Percentiles rank a stretch among this genome's conserved stretches.
Evolutionary conservation across 2,329 filamentous ascomycete species (phyloP).

Genomic region (Aspergillus puulaauensis): DNA sequence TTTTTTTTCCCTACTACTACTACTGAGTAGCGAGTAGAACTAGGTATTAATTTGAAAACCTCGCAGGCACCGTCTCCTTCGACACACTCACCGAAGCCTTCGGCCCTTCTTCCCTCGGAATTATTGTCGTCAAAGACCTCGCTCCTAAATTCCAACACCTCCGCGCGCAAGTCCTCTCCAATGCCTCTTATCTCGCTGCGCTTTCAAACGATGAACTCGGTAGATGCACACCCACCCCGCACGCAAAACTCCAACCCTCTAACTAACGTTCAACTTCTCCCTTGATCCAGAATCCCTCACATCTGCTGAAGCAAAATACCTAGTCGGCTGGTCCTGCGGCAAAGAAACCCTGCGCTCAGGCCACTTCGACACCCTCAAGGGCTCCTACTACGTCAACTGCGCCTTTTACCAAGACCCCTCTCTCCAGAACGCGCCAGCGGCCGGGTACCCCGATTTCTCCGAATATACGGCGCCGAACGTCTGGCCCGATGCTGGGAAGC

Average conservation of each 20-base stretch:
- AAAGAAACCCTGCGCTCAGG: constrained; percentile 64
- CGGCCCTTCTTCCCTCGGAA: constrained; percentile 84
- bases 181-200: constrained; percentile 85
- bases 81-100: constrained; percentile 65
- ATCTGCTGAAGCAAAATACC: constrained; percentile 54
- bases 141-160: constrained; percentile 70
- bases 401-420: constrained; percentile 50
- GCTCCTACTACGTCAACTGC: constrained; percentile 65
- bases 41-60: background rate
- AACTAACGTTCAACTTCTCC: background rate
- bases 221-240: constrained; percentile 35
- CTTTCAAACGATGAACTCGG: constrained; percentile 70
- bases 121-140: constrained; percentile 88
- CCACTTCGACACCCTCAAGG: constrained; percentile 62
- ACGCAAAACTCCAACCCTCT: background rate
- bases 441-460: constrained; percentile 59
- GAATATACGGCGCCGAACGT: constrained; percentile 90
- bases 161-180: constrained; percentile 73
- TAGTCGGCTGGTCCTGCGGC: constrained; percentile 64
- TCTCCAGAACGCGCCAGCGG: constrained; percentile 38
- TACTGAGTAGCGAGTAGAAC: too few relatives aligned
- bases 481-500: constrained; percentile 69
- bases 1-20: background rate
- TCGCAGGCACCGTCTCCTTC: constrained; percentile 41
- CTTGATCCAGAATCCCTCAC: constrained; percentile 39